Evolutionary conservation across 1,139 yeast species (phyloP).

Genomic region (Saccharomycopsis phalli): DNA sequence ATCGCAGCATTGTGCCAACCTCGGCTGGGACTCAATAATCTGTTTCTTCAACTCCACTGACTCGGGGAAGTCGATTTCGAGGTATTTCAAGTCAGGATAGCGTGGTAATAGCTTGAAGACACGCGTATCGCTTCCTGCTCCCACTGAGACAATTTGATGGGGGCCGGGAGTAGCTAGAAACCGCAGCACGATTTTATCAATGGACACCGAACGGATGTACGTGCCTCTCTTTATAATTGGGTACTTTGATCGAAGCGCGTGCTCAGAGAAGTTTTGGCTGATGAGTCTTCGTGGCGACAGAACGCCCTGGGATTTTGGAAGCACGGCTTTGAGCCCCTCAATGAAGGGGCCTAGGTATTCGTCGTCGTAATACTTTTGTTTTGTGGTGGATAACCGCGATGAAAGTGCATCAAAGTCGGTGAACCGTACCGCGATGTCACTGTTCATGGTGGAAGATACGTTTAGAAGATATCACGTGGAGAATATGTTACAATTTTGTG

Average conservation of each 20-base stretch:
- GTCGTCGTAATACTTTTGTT: slow-evolving; percentile 50
- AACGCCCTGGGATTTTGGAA: slow-evolving; percentile 23
- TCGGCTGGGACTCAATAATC: slow-evolving; percentile 34
- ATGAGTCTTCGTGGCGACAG: slow-evolving; percentile 26
- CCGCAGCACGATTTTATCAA: slow-evolving; percentile 44
- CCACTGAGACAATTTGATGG: slow-evolving; percentile 70
- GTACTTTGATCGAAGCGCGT: slow-evolving; percentile 41
- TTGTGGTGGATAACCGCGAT: slow-evolving; percentile 55
- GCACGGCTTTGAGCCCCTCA: slow-evolving; percentile 28
- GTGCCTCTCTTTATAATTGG: slow-evolving; percentile 86
- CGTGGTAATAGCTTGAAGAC: slow-evolving; percentile 41
- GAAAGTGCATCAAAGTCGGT: slow-evolving; percentile 86
- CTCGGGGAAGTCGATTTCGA: slow-evolving; percentile 71
- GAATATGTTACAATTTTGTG: no score
- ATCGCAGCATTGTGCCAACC: slow-evolving; percentile 24
- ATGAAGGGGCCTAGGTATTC: slow-evolving; percentile 37
- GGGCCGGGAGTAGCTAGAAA: slow-evolving; percentile 33
- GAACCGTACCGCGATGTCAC: slow-evolving; percentile 47
- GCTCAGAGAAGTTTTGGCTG: slow-evolving; percentile 34
- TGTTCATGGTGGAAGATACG: slow-evolving; percentile 15
- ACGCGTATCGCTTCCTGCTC: slow-evolving; percentile 96
- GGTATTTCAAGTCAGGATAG: slow-evolving; percentile 34
- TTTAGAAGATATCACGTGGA: no score
- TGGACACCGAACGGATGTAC: slow-evolving; percentile 58
- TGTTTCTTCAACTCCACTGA: slow-evolving; percentile 53